These are phyloP conservation scores for Saturnispora zaruensis DNA, from an alignment of 805 yeast species.

Conservation along the genomic window DNA sequence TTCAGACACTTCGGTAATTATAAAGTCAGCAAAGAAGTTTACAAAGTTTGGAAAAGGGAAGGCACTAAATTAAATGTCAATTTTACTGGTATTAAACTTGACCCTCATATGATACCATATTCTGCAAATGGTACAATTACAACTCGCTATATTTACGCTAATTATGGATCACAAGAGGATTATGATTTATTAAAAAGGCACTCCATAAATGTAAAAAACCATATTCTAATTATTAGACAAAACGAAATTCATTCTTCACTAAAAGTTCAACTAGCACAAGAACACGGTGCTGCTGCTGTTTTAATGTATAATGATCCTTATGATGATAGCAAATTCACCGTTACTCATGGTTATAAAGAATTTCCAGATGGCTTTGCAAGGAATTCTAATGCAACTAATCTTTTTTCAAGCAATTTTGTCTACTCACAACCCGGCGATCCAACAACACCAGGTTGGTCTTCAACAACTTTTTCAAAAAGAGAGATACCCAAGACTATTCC, in stretches of 20 bases:
- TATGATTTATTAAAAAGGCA: conserved; percentile 34
- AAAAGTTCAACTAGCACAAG: conserved; percentile 54
- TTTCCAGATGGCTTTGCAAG: conserved; percentile 64
- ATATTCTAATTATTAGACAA: conserved; percentile 50
- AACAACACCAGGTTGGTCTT: conserved; percentile 65
- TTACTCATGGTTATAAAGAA: conserved; percentile 43
- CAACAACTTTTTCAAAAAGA: conserved; percentile 36
- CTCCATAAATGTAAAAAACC: conserved; percentile 41
- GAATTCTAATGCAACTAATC: conserved; percentile 49
- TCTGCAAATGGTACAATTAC: conserved; percentile 56
- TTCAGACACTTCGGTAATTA: conserved; percentile 23
- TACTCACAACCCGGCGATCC: conserved; percentile 69
- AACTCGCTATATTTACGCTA: conserved; percentile 47
- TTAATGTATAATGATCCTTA: conserved; percentile 48
- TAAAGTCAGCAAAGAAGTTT: conserved; percentile 41
- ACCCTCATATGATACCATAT: conserved; percentile 39
- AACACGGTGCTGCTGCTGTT: conserved; percentile 54
- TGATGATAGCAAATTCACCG: conserved; percentile 52
- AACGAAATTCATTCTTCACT: conserved; percentile 45
- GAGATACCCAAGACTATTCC: conserved; percentile 37
- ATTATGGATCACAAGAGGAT: conserved; percentile 52
- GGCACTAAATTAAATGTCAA: not conserved
- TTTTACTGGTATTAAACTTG: conserved; percentile 36
- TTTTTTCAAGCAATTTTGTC: conserved; percentile 52
- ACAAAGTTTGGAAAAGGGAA: conserved; percentile 40